A percentile compares a stretch with the other conserved stretches of the same genome.
phyloP scores from a whole-genome alignment of 2,329 filamentous ascomycete genomes.

The Nemania sp. region DNA sequence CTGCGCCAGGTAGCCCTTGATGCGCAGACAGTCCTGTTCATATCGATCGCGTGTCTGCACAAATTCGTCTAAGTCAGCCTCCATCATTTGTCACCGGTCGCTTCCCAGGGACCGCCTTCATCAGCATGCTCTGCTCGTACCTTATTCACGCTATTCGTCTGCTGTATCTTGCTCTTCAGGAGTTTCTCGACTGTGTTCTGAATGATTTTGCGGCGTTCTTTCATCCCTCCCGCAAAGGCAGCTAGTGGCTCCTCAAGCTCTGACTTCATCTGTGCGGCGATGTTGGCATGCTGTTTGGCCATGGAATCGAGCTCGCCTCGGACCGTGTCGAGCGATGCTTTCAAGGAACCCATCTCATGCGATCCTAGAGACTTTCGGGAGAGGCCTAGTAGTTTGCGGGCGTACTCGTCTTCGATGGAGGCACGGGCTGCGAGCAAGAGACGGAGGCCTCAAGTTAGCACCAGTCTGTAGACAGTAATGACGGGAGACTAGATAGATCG shows the following conservation, averaged over 20 bases:
- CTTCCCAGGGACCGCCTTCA: too few species aligned
- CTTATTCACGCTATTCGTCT: constrained; percentile 91
- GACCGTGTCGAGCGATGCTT: constrained; percentile 81
- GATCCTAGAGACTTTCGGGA: constrained; percentile 89
- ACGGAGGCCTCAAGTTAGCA: not conserved
- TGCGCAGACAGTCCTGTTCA: constrained; percentile 96
- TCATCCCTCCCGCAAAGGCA: constrained; percentile 92
- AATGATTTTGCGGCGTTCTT: constrained; percentile 94
- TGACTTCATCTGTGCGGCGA: constrained; percentile 91
- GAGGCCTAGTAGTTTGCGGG: constrained; percentile 82
- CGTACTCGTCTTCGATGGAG: constrained; percentile 94
- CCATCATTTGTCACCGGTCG: too few species aligned
- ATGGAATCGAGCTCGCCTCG: constrained; percentile 89
- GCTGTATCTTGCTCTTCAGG: constrained; percentile 88
- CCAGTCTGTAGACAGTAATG: not conserved
- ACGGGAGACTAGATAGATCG: not conserved
- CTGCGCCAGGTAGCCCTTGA: constrained; percentile 97
- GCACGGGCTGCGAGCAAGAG: constrained; percentile 71
- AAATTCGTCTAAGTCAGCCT: constrained; percentile 12
- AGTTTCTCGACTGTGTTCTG: constrained; percentile 93
- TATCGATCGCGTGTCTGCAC: constrained; percentile 82
- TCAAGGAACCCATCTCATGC: constrained; percentile 81
- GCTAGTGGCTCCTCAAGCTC: constrained; percentile 92
- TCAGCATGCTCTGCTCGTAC: constrained; percentile 49
- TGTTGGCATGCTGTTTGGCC: constrained; percentile 88